phyloP scores from a whole-genome alignment of 768 basidiomycete species.

The Kwoniella newhampshirensis region DNA sequence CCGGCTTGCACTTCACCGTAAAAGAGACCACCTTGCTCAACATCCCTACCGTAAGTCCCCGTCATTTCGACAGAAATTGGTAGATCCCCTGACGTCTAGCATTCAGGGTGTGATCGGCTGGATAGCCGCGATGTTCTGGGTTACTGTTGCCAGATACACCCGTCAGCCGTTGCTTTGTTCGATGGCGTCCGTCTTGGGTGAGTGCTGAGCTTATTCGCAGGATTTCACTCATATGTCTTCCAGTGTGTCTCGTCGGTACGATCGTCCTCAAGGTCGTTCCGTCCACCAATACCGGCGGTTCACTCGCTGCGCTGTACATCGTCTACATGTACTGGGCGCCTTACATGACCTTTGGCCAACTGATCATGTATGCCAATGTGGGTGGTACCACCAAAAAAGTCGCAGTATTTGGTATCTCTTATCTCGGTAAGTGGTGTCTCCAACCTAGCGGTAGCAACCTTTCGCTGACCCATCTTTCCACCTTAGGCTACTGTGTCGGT shows the following conservation, averaged over 20 bases:
- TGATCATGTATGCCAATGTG: conserved; percentile 33
- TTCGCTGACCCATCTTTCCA: conserved; percentile 14
- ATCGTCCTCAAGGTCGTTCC: conserved; percentile 40
- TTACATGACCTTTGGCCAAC: conserved; percentile 28
- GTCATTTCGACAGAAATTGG: not conserved
- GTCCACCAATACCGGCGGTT: conserved; percentile 34
- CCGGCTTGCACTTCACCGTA: conserved; percentile 22
- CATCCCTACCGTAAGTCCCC: conserved; percentile 25
- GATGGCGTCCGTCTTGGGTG: conserved; percentile 26
- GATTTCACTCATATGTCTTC: conserved; percentile 13
- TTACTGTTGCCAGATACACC: conserved; percentile 29
- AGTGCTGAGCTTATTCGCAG: conserved; percentile 2
- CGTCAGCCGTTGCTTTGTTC: conserved; percentile 28
- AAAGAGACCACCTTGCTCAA: conserved; percentile 28
- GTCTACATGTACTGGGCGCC: conserved; percentile 45
- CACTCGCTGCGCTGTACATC: conserved; percentile 35
- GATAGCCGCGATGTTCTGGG: conserved; percentile 33
- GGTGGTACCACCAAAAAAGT: conserved; percentile 40
- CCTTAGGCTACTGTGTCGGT: conserved; percentile 16
- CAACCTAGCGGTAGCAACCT: conserved; percentile 11
- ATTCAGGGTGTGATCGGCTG: conserved; percentile 36
- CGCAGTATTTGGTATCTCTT: conserved; percentile 34
- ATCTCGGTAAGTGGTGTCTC: conserved; percentile 31
- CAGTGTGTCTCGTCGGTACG: conserved; percentile 30
- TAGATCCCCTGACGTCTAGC: not conserved